Percentiles rank a stretch among this genome's conserved stretches.
Conservation (phyloP, 139 green algal genomes). For the Chlorella sp. region DNA sequence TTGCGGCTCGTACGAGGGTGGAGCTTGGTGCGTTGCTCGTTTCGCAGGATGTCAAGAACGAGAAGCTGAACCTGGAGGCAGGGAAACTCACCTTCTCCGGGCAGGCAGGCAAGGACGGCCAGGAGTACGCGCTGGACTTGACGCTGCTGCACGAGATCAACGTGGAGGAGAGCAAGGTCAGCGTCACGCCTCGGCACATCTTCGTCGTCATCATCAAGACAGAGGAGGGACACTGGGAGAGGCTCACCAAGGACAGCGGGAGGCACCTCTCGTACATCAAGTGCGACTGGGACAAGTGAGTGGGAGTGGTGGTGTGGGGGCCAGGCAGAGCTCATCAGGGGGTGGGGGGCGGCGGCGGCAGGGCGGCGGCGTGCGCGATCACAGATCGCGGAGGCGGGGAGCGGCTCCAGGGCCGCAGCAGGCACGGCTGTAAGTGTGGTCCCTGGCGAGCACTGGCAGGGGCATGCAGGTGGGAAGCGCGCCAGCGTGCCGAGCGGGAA, state of each 20-base stretch:
- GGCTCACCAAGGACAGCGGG: slow-evolving; percentile 46
- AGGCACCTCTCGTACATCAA: slow-evolving; percentile 33
- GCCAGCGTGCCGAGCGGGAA: too few species aligned
- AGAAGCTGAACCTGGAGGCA: slow-evolving; percentile 42
- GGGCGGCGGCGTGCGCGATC: too few species aligned
- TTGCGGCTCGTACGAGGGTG: too few species aligned
- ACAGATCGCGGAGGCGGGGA: too few species aligned
- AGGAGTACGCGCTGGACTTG: slow-evolving; percentile 63
- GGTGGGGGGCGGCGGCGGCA: too few species aligned
- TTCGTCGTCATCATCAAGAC: slow-evolving; percentile 66
- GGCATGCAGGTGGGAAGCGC: too few species aligned
- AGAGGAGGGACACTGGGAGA: slow-evolving; percentile 50
- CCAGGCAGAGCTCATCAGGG: too few species aligned
- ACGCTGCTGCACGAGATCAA: slow-evolving; percentile 52
- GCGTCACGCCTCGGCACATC: slow-evolving; percentile 47
- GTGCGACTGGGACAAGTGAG: slow-evolving; percentile 38
- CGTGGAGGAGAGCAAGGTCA: slow-evolving; percentile 55
- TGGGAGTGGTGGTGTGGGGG: too few species aligned
- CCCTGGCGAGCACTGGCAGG: too few species aligned
- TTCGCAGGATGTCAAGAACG: slow-evolving; percentile 42
- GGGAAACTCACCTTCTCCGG: slow-evolving; percentile 52
- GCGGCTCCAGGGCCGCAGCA: too few species aligned
- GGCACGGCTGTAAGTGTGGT: too few species aligned
- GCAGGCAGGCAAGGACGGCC: slow-evolving; percentile 27
- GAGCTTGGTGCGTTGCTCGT: too few species aligned